Base-by-base conservation (phyloP, 2,329 filamentous ascomycete species). In the Thielaviopsis populi region DNA sequence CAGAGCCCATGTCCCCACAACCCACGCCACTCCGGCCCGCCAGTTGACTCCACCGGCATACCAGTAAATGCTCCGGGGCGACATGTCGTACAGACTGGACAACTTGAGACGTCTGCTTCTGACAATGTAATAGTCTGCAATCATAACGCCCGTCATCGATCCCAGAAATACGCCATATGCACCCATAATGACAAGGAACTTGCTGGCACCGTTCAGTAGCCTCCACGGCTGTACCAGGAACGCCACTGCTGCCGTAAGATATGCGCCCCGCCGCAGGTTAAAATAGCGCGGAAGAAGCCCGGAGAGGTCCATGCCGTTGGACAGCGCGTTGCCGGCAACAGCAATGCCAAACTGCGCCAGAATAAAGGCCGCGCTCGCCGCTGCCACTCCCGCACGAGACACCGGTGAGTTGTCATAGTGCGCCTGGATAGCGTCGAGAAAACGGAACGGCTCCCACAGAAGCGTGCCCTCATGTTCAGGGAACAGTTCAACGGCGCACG, bases 381-480 rank as follows among this genome's bases (percentile, higher is more conserved):
- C 69, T 63, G 71, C 71, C 15, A 70, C 69, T 1, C 68, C 70
- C 0, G 69, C 68, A 0, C 70, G 70, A 11, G 68, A 30, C 2
- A 22, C 17, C 3, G 67, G 64, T 8, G 67, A 68, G 61, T 69
- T 70, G 33, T 70, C 59, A 42, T 71, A 69, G 61, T 69, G 67
- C 67, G 69, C 68, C 76, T 77, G 65, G 77, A 72, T 24, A 75
- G 77, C 19, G 72, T 74, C 70, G 77, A 80, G 17, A 78, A 74
- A 30, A 76, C 77, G 30, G 77, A 78, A 40, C 78, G 77, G 22
- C 73, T 75, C 61, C 76, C 78, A 61, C n/a, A 58, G 62, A 40
- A 68, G 63, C 75, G 73, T 17, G 70, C 73, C 65, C 75, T 74
- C 19, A 75, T 72, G 17, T 70, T 72, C n/a, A 74, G 74, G 76